Percentiles rank a stretch among this genome's conserved stretches.
Evolutionary conservation across 768 basidiomycete genomes (phyloP).

Genomic region (Termitomyces sp.): DNA sequence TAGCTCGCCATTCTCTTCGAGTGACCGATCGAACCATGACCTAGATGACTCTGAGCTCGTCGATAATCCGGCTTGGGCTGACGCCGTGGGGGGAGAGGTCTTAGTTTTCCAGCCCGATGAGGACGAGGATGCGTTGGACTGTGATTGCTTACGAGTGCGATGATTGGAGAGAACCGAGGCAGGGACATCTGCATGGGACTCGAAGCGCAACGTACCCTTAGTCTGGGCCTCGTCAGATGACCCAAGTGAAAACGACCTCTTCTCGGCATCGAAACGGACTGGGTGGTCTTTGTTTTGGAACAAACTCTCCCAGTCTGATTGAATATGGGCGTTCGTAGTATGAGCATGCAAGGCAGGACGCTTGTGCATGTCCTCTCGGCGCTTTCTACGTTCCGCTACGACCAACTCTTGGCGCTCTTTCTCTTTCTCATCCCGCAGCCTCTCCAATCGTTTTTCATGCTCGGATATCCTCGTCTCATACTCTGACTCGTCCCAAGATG

Average conservation of each 20-base stretch:
- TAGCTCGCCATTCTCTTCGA: neutral
- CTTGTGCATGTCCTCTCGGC: conserved; percentile 24
- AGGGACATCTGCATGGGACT: conserved; percentile 1
- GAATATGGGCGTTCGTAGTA: neutral
- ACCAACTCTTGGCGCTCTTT: conserved; percentile 41
- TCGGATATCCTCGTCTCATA: conserved; percentile 27
- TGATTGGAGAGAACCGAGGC: neutral
- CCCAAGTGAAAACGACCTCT: conserved; percentile 7
- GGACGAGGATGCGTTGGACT: conserved; percentile 9
- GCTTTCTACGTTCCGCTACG: conserved; percentile 29
- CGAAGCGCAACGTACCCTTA: neutral
- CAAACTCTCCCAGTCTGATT: conserved; percentile 8
- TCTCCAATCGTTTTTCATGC: conserved; percentile 32
- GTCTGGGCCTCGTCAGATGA: conserved; percentile 3
- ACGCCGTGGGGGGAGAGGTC: conserved; percentile 3
- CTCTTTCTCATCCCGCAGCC: conserved; percentile 42
- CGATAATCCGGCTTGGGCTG: conserved; percentile 1
- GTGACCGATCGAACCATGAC: neutral
- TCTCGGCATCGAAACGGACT: conserved; percentile 12
- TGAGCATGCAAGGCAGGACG: conserved; percentile 12
- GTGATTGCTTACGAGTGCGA: conserved; percentile 8
- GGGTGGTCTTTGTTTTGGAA: conserved; percentile 6
- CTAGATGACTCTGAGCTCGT: neutral
- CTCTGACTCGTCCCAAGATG: conserved; percentile 18
- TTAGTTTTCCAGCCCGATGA: conserved; percentile 18